These are phyloP conservation scores for Macrophomina pseudophaseolina DNA, from an alignment of 2,329 filamentous ascomycete species.

Conservation along the genomic window DNA sequence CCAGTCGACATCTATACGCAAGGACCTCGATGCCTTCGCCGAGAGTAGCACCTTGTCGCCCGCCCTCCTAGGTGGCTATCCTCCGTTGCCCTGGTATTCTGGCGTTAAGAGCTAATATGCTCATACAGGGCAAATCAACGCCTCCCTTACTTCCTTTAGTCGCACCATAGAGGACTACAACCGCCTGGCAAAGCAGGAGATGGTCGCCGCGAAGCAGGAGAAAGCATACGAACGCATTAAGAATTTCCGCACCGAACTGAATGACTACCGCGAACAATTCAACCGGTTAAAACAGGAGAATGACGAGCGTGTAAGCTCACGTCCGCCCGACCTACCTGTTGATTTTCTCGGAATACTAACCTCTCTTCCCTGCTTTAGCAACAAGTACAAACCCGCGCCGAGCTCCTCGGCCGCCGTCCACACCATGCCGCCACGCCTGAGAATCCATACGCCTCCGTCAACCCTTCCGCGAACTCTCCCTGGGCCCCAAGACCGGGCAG, in stretches of 20 bases:
- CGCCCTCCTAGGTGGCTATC: constrained; percentile 62
- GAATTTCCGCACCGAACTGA: constrained; percentile 81
- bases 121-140: constrained; percentile 24
- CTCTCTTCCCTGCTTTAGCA: constrained; percentile 43
- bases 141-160: constrained; percentile 74
- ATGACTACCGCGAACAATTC: constrained; percentile 78
- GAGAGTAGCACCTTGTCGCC: constrained; percentile 63
- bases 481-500: constrained; percentile 50
- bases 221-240: constrained; percentile 86
- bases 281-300: constrained; percentile 76
- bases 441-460: constrained; percentile 81
- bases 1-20: constrained; percentile 79
- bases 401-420: constrained; percentile 83
- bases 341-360: neutral
- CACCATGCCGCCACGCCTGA: constrained; percentile 82
- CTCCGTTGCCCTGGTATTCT: no score
- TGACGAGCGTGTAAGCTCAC: constrained; percentile 68
- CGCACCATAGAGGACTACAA: constrained; percentile 94
- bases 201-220: constrained; percentile 87
- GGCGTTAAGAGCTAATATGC: neutral
- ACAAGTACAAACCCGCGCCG: constrained; percentile 72
- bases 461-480: constrained; percentile 50
- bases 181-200: constrained; percentile 81
- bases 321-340: neutral
- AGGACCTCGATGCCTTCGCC: constrained; percentile 74